Base-by-base conservation (phyloP, 2,329 filamentous ascomycete genomes). In the Emergomyces africanus region DNA sequence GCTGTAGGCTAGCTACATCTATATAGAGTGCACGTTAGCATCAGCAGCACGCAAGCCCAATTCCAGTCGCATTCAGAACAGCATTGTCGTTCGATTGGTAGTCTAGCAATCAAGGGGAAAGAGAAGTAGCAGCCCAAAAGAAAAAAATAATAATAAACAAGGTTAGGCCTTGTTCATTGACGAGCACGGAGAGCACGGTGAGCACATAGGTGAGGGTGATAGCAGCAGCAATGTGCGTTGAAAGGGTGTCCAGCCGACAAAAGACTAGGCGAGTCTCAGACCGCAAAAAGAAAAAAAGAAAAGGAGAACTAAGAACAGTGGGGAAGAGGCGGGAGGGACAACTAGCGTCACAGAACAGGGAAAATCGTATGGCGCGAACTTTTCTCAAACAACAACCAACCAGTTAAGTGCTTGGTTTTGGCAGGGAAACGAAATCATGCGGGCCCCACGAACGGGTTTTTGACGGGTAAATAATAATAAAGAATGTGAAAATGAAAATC, bases 131-230 rank as follows among this genome's bases (percentile, higher is more conserved):
- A n/a, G n/a, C n/a, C n/a, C n/a, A n/a, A n/a, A n/a, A n/a, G n/a
- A n/a, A 1, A 30, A 44, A 42, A 55, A 15, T 44, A 37, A 5
- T 42, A 28, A 14, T 20, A 53, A 54, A 39, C 23, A 58, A n/a
- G 42, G 30, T 39, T 54, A 61, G 58, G 63, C 62, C 58, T 59
- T 55, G 28, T 48, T 63, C 50, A 57, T 57, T 39, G 58, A 57
- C 57, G 54, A 59, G 53, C 57, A 14, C 30, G 37, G 53, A 15
- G 25, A 44, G 39, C 20, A 14, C 30, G 37, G 53, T 20, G 25
- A 44, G 39, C 20, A 30, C 33, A 39, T 53, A 54, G 53, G 37
- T 60, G 48, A 55, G 20, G 54, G 59, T 65, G 61, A 37, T 30
- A 61, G 60, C 65, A 61, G 62, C 64, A 37, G 33, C 28, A 39